Evolutionary conservation across 257 asterid genomes (phyloP).

Genomic region (Penstemon eatonii): DNA sequence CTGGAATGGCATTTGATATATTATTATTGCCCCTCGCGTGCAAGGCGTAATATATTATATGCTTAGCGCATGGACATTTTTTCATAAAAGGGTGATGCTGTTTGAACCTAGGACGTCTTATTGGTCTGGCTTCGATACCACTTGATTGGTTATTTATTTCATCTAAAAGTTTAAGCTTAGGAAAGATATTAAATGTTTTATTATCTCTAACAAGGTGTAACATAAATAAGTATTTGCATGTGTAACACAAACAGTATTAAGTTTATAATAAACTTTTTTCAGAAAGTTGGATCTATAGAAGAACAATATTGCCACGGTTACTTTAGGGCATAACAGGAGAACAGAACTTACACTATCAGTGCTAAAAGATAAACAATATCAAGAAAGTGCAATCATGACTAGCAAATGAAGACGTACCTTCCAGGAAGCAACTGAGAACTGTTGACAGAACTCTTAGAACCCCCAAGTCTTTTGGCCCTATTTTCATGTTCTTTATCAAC

Average conservation of each 20-base stretch:
- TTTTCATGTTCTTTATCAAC: constrained; percentile 83
- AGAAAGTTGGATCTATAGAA: neutral
- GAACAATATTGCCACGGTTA: neutral
- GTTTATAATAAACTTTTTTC: neutral
- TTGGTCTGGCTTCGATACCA: no score
- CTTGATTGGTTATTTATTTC: no score
- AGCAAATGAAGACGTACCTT: constrained; percentile 51
- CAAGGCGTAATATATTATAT: no score
- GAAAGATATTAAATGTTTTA: no score
- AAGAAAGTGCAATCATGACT: constrained; percentile 2
- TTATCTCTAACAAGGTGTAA: no score
- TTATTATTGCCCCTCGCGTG: no score
- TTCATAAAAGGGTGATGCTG: no score
- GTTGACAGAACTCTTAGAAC: constrained; percentile 59
- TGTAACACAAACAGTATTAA: constrained; percentile 5
- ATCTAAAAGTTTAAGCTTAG: no score
- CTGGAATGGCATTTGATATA: no score
- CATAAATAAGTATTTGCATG: neutral
- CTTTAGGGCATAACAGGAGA: neutral
- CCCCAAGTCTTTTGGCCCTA: constrained; percentile 67
- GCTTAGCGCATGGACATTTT: no score
- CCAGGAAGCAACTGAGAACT: constrained; percentile 76
- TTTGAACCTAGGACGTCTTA: no score
- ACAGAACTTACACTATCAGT: neutral
- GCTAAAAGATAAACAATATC: neutral